Evolutionary conservation across 345 rosid genomes (phyloP), one percentile per base, ranked within the genome.

Genomic region (Excoecaria agallocha): DNA sequence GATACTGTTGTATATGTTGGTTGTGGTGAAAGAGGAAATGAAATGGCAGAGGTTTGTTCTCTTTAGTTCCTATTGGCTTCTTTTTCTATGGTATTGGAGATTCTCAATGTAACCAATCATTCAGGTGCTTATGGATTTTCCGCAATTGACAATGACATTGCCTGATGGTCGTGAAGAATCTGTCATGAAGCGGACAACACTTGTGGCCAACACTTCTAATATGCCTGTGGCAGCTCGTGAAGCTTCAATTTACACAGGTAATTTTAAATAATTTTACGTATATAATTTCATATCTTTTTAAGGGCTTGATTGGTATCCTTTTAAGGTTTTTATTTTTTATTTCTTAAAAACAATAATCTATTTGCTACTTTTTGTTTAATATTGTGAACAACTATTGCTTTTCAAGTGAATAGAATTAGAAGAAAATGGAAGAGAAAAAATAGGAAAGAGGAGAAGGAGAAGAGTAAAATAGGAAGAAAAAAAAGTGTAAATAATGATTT

Each of bases 131-230:
- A 96, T 96, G 99, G 99, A 96, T 84, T 96, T 96, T 75, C 98
- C 99, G 69, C 97, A 96, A 96, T 84, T 93, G 89, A 96, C 99
- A 69, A 96, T 96, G 99, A 93, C 99, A 57, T 81, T 96, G 83
- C 97, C 98, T 80, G 99, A 96, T 90, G 99, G 99, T 63, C 99
- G 99, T 72, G 99, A 96, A 86, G 99, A 96, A 84, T 96, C 99
- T 83, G 99, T 96, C 82, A 96, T 96, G 99, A 96, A 96, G 88
- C 97, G 99, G 37, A 96, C 98, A 38, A 96, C 97, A 45, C 93
- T 96, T 78, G 98, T 96, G 69, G 99, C 98, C 78, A 96, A 96
- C 82, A 96, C 99, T 78, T 96, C 99, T 79, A 96, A 91, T 85
- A 96, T 96, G 98, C 99, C 99, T 57, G 98, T 93, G 85, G 98